Evolutionary conservation across 2,329 filamentous ascomycete species (phyloP), one percentile per base, ranked within the genome.

Genomic region (Botryotinia globosa): DNA sequence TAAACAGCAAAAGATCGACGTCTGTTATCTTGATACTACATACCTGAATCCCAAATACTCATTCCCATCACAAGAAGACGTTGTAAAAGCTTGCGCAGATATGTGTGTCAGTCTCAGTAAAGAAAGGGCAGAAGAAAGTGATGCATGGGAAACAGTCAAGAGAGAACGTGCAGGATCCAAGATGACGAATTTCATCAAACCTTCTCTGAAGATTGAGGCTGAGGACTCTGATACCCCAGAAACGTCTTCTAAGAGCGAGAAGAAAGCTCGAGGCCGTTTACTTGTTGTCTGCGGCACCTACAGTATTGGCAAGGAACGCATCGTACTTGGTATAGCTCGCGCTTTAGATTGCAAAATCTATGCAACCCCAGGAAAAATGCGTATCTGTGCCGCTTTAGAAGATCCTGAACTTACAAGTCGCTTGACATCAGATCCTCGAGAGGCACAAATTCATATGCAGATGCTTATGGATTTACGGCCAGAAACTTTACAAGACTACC

Each of bases 391-490:
- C 34, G 94, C 94, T 76, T 87, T 99, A 0, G 94, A 94, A 80
- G 95, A 98, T 80, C 86, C 91, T 0, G 94, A 97, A 79, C 87
- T 99, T 7, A 85, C 90, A 39, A 86, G 88, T 0, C 87, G 94
- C 6, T 87, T 99, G 78, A 99, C 96, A 0, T 86, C 87, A 12
- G 85, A 98, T 80, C 94, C 96, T 0, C 84, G 87, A 34, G 92
- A 93, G 78, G 96, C 96, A 0, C 95, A 98, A 82, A 94, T 99
- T 0, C 96, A 99, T 83, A 98, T 99, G 94, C 97, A 97, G 78
- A 94, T 92, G 78, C 86, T 99, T 16, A 96, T 96, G 86, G 95
- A 98, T 81, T 94, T 99, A 76, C 91, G 94, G 39, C 90, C 94
- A 48, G 94, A 98, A 77, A 97, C 95, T 0, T 86, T 99, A 1